Conservation (phyloP, 768 basidiomycete genomes). For the Tylopilus intermedius region DNA sequence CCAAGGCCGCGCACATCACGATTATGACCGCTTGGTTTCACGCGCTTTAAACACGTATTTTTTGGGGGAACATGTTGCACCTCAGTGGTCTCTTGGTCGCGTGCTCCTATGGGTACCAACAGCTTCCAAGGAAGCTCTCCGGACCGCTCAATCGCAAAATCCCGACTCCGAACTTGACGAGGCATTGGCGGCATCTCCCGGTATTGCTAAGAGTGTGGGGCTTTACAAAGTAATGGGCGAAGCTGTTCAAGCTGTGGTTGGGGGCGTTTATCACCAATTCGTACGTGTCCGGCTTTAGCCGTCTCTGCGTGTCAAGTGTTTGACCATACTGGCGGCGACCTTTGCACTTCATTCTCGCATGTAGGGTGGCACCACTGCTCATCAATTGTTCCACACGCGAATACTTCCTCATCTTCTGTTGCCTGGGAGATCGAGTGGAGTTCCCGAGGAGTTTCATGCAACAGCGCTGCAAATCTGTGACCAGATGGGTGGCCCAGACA, state of each 20-base stretch:
- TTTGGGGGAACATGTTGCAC: constrained; percentile 70
- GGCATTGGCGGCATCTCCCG: constrained; percentile 28
- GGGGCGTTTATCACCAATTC: constrained; percentile 75
- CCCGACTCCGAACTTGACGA: constrained; percentile 26
- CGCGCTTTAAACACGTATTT: constrained; percentile 64
- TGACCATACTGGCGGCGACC: constrained; percentile 9
- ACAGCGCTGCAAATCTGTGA: constrained; percentile 25
- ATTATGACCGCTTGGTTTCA: constrained; percentile 53
- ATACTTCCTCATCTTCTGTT: constrained; percentile 31
- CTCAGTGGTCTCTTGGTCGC: constrained; percentile 68
- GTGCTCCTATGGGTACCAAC: constrained; percentile 74
- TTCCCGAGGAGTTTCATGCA: constrained; percentile 30
- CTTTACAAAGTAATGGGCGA: constrained; percentile 76
- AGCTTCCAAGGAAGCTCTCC: constrained; percentile 35
- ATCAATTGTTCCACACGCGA: constrained; percentile 33
- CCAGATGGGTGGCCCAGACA: constrained; percentile 28
- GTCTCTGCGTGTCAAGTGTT: constrained; percentile 1
- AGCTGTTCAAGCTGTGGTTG: constrained; percentile 69
- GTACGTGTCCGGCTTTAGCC: constrained; percentile 43
- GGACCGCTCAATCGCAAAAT: constrained; percentile 9
- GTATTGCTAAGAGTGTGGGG: constrained; percentile 52
- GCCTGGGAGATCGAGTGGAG: constrained; percentile 22
- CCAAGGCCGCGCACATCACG: constrained; percentile 42
- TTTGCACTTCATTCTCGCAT: background rate
- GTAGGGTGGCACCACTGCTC: constrained; percentile 32